A percentile compares a stretch with the other conserved stretches of the same genome.
Conservation (phyloP, 2,329 filamentous ascomycete species). For the Colletotrichum incanum region DNA sequence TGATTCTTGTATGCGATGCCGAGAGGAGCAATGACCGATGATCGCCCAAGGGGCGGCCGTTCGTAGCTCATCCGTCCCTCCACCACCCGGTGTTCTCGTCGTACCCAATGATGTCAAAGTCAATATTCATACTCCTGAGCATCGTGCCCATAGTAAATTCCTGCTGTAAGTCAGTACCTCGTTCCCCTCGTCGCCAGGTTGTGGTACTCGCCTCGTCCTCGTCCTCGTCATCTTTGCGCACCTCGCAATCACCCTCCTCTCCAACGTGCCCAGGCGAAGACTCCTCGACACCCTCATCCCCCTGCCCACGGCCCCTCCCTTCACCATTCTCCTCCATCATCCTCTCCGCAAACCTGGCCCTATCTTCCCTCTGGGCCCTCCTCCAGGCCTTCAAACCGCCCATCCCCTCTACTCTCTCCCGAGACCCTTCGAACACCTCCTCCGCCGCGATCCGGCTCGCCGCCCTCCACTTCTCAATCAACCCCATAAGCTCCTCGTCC, state of each 20-base stretch:
- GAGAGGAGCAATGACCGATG: background rate
- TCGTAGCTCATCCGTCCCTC: constrained; percentile 36
- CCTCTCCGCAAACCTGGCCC: constrained; percentile 52
- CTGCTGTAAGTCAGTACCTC: constrained; percentile 27
- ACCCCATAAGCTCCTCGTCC: constrained; percentile 31
- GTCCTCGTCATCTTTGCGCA: background rate
- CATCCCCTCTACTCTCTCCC: constrained; percentile 31
- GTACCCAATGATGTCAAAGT: constrained; percentile 45
- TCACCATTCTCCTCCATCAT: constrained; percentile 50
- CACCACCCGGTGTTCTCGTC: constrained; percentile 40
- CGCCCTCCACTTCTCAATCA: constrained; percentile 42
- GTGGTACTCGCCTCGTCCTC: constrained; percentile 22
- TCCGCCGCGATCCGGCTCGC: constrained; percentile 43
- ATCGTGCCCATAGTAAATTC: constrained; percentile 44
- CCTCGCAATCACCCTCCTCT: constrained; percentile 2
- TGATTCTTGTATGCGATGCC: background rate
- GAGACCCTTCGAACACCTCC: constrained; percentile 39
- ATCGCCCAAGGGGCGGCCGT: background rate
- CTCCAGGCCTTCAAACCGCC: constrained; percentile 34
- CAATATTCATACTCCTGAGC: constrained; percentile 43
- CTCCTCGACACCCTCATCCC: background rate
- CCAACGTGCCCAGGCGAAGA: background rate
- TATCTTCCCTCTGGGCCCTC: constrained; percentile 42
- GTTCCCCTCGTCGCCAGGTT: background rate
- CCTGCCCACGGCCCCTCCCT: background rate